Evolutionary conservation across 2,329 filamentous ascomycete genomes (phyloP).

Genomic region (Alternaria arborescens): DNA sequence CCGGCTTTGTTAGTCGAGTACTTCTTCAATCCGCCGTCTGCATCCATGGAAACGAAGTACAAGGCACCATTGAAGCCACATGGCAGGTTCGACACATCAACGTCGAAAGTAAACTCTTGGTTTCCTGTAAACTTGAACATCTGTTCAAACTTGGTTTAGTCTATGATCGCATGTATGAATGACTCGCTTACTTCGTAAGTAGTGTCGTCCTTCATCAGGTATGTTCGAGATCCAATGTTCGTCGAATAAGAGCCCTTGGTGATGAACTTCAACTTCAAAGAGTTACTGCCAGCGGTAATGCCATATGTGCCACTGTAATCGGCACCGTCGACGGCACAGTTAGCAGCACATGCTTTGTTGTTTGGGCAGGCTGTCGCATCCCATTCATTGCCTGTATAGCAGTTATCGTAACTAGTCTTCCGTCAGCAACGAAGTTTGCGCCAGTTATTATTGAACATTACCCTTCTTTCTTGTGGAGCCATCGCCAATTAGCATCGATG

Average conservation of each 20-base stretch:
- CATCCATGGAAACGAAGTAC: slow-evolving; percentile 65
- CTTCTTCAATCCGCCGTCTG: slow-evolving; percentile 65
- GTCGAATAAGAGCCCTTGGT: slow-evolving; percentile 57
- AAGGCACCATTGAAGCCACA: slow-evolving; percentile 72
- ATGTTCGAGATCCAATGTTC: slow-evolving; percentile 51
- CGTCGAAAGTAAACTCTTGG: slow-evolving; percentile 58
- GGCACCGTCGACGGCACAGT: slow-evolving; percentile 52
- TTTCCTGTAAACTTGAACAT: slow-evolving; percentile 50
- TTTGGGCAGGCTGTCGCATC: slow-evolving; percentile 49
- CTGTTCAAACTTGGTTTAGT: slow-evolving; percentile 13
- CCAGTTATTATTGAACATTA: not conserved
- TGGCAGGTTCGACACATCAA: slow-evolving; percentile 65
- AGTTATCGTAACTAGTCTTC: slow-evolving; percentile 45
- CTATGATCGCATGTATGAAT: not conserved
- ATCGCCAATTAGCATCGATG: slow-evolving; percentile 59
- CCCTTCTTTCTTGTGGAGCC: slow-evolving; percentile 54
- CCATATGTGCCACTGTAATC: slow-evolving; percentile 53
- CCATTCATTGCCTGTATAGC: slow-evolving; percentile 55
- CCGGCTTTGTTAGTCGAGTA: slow-evolving; percentile 58
- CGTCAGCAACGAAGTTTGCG: not conserved
- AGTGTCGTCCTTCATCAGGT: slow-evolving; percentile 46
- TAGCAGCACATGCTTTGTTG: slow-evolving; percentile 42
- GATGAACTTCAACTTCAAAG: slow-evolving; percentile 65
- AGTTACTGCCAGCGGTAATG: slow-evolving; percentile 60
- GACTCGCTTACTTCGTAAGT: slow-evolving; percentile 31